Conservation (phyloP, 2,329 filamentous ascomycete species). For the Fusarium neocosmosporiellum region DNA sequence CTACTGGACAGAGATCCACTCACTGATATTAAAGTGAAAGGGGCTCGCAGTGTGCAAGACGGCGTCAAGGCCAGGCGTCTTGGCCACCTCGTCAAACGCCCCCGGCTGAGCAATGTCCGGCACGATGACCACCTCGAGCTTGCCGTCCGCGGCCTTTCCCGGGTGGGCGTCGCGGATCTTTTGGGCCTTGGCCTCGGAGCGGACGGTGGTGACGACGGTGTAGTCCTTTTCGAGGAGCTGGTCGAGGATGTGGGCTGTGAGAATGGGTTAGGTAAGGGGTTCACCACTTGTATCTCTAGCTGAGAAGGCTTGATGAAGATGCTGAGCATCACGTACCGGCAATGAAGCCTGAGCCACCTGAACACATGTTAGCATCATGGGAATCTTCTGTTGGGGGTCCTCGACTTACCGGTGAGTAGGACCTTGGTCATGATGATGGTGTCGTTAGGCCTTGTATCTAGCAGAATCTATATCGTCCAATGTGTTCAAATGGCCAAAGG, state of each 20-base stretch:
- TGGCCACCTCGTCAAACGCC: constrained; percentile 76
- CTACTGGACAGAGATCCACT: neutral
- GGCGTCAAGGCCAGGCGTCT: constrained; percentile 62
- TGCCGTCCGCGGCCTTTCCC: constrained; percentile 52
- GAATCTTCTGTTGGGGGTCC: too few relatives aligned
- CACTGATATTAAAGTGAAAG: constrained; percentile 64
- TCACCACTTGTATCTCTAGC: neutral
- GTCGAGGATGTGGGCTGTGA: constrained; percentile 64
- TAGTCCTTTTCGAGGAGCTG: constrained; percentile 63
- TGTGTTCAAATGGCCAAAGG: too few relatives aligned
- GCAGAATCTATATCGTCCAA: neutral
- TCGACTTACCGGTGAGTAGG: constrained; percentile 45
- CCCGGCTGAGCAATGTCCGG: constrained; percentile 79
- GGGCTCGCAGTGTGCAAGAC: constrained; percentile 72
- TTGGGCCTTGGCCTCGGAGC: constrained; percentile 64
- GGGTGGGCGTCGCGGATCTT: constrained; percentile 61
- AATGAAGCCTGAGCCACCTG: constrained; percentile 51
- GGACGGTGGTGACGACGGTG: constrained; percentile 66
- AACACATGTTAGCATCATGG: constrained; percentile 10
- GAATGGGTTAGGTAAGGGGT: neutral
- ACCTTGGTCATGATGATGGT: constrained; percentile 44
- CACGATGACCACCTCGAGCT: constrained; percentile 70
- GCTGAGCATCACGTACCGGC: constrained; percentile 43
- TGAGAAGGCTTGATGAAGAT: neutral
- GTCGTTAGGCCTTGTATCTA: neutral